Evolutionary conservation across 2,329 filamentous ascomycete genomes (phyloP).

Genomic region (Drechslerella stenobrocha): DNA sequence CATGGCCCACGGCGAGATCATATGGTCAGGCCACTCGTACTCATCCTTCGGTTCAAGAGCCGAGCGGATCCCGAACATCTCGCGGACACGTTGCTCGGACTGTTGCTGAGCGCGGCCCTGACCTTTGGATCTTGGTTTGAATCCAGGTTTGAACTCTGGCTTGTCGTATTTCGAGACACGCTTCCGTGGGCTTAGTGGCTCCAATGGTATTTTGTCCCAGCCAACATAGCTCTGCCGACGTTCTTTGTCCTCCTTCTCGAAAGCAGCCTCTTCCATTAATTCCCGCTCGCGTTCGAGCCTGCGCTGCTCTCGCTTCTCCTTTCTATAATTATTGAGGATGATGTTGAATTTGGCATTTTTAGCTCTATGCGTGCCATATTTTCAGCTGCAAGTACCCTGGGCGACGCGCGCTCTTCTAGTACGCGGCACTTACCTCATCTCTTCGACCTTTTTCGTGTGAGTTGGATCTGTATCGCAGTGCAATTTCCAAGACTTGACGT

Average conservation of each 20-base stretch:
- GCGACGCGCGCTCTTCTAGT: no score
- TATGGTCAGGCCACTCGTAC: slow-evolving; percentile 1
- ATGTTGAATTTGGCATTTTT: no score
- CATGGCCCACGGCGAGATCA: slow-evolving; percentile 4
- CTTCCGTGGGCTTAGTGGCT: no score
- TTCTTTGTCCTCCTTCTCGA: neutral
- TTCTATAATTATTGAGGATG: no score
- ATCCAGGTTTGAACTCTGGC: neutral
- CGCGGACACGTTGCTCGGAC: neutral
- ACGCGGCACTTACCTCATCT: slow-evolving; percentile 25
- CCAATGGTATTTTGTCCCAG: no score
- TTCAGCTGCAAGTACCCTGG: neutral
- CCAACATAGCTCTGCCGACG: neutral
- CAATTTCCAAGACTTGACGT: slow-evolving; percentile 3
- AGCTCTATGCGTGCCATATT: neutral
- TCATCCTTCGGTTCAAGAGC: slow-evolving; percentile 4
- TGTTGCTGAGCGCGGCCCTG: no score
- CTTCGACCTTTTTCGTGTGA: neutral
- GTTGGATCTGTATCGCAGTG: slow-evolving; percentile 15
- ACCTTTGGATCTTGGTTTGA: neutral
- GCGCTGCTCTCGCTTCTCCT: no score
- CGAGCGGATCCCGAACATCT: slow-evolving; percentile 12
- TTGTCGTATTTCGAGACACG: no score
- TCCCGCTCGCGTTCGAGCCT: neutral
- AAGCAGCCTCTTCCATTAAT: neutral